Evolutionary conservation across 805 yeast species (phyloP).

Genomic region (Myxozyma sirexii): DNA sequence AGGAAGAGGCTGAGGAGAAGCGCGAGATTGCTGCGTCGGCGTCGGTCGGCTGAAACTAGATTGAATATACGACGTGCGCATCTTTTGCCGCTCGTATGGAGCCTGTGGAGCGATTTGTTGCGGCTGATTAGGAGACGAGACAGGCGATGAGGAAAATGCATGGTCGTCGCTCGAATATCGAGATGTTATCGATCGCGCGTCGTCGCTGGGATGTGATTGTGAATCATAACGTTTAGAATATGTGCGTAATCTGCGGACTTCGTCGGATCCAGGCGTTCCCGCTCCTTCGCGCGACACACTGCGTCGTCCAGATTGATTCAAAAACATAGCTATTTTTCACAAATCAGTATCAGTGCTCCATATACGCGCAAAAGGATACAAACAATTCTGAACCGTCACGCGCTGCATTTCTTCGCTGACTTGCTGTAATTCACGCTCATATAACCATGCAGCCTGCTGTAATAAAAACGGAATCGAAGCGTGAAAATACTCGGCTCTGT

Average conservation of each 20-base stretch:
- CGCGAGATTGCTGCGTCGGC: background rate
- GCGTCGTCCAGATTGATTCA: slow-evolving; percentile 3
- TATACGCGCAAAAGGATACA: background rate
- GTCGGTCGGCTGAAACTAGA: slow-evolving; percentile 10
- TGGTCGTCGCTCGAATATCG: slow-evolving; percentile 12
- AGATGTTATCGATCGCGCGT: background rate
- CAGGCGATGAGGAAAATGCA: background rate
- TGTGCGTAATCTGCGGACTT: background rate
- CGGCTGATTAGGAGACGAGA: background rate
- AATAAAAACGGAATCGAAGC: slow-evolving; percentile 45
- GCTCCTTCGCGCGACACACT: background rate
- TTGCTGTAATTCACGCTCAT: slow-evolving; percentile 45
- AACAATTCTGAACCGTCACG: slow-evolving; percentile 19
- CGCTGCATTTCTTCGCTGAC: slow-evolving; percentile 42
- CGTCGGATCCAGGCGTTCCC: slow-evolving; percentile 5
- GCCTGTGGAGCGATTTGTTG: too few relatives aligned
- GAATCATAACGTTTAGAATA: background rate
- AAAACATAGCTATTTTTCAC: background rate
- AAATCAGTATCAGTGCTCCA: background rate
- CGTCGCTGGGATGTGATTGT: background rate
- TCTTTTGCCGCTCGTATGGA: slow-evolving; percentile 1
- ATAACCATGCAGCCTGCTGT: slow-evolving; percentile 50
- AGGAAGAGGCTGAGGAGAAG: background rate
- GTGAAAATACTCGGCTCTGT: slow-evolving; percentile 42
- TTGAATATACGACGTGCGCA: slow-evolving; percentile 8